Percentiles rank a stretch among this genome's conserved stretches.
These are phyloP conservation scores for Blastomyces gilchristii DNA, from an alignment of 2,329 filamentous ascomycete genomes.

Conservation along the genomic window DNA sequence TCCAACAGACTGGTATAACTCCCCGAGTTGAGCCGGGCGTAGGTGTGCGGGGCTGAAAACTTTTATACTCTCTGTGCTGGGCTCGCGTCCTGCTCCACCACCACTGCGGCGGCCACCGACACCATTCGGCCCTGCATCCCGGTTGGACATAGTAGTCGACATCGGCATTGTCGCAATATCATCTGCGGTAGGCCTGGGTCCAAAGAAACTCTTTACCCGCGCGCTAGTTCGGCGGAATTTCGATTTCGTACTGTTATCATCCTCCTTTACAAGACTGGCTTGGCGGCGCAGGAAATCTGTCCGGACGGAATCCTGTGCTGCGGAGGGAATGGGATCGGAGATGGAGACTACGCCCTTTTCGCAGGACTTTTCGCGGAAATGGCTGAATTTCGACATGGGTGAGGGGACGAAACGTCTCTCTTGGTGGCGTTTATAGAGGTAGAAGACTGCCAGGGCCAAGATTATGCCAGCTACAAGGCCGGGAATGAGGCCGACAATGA, in stretches of 20 bases:
- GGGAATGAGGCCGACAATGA: constrained; percentile 39
- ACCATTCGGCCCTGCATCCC: constrained; percentile 14
- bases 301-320: constrained; percentile 33
- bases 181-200: constrained; percentile 12
- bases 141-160: constrained; percentile 19
- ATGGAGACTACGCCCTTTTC: constrained; percentile 29
- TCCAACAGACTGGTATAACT: constrained; percentile 21
- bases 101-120: neutral
- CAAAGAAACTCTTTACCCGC: constrained; percentile 31
- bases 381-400: constrained; percentile 17
- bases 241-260: constrained; percentile 24
- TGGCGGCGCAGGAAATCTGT: constrained; percentile 34
- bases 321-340: constrained; percentile 34
- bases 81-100: constrained; percentile 8
- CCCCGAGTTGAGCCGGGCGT: constrained; percentile 20
- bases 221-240: constrained; percentile 27
- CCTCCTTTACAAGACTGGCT: constrained; percentile 17
- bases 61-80: constrained; percentile 38
- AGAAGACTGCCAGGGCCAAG: constrained; percentile 43
- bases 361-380: constrained; percentile 26
- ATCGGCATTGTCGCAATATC: constrained; percentile 18
- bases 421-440: constrained; percentile 27
- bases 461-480: constrained; percentile 39
- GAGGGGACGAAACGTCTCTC: constrained; percentile 13
- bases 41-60: constrained; percentile 35